Evolutionary conservation across 129 eudicot genomes (phyloP).

Genomic region (Ambrosia trifida): DNA sequence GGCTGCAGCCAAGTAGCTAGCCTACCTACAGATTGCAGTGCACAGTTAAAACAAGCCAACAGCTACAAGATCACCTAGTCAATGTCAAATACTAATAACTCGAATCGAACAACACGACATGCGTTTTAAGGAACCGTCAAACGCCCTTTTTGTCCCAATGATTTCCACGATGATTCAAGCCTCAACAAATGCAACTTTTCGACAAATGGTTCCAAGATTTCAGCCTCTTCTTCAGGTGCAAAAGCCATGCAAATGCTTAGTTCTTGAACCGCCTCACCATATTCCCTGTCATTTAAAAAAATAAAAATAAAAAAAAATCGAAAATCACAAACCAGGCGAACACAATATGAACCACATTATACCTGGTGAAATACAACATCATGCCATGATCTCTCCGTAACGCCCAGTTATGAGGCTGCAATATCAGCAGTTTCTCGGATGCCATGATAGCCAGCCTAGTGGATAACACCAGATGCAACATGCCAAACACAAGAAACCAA

Average conservation of each 20-base stretch:
- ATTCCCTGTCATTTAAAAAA: constrained; percentile 52
- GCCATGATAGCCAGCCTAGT: constrained; percentile 96
- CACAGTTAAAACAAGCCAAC: not conserved
- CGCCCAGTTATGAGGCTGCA: constrained; percentile 96
- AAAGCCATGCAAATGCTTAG: constrained; percentile 99
- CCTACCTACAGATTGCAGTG: constrained; percentile 19
- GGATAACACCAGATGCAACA: constrained; percentile 25
- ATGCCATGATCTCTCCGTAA: constrained; percentile 92
- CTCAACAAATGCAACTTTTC: constrained; percentile 86
- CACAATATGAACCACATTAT: constrained; percentile 4
- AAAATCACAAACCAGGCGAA: not conserved
- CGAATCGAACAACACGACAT: constrained; percentile 7
- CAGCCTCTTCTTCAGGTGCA: constrained; percentile 95
- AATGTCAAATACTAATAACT: constrained; percentile 10
- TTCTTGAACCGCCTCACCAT: constrained; percentile 83
- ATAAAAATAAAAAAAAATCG: not conserved
- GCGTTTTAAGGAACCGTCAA: constrained; percentile 47
- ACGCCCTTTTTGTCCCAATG: constrained; percentile 41
- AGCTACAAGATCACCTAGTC: constrained; percentile 15
- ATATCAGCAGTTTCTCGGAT: constrained; percentile 75
- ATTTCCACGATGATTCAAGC: constrained; percentile 77
- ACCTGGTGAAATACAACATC: constrained; percentile 92
- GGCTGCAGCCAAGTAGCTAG: not conserved
- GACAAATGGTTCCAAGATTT: constrained; percentile 81
- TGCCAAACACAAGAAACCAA: constrained; percentile 22